Evolutionary conservation across 306 rosid genomes (phyloP), one percentile per base, ranked within the genome.

Genomic region (Carpinus fangiana): DNA sequence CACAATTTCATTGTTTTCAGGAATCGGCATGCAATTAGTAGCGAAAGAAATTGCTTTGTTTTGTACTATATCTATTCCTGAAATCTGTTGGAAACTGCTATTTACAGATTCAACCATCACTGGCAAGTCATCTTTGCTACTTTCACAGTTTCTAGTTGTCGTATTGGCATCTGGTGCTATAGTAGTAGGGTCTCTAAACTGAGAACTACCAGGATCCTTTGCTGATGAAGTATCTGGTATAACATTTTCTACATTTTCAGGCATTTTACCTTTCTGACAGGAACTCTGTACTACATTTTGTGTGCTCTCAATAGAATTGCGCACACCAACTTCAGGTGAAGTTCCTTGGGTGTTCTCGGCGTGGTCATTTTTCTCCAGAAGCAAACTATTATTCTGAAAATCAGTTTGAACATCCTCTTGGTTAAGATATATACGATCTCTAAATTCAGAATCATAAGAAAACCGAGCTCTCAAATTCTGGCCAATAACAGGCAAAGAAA

Each of bases 401-500:
- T 84, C 82, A 12, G 74, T 52, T 66, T 61, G 86, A 73, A 77
- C 66, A 66, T 53, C 73, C 60, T 72, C 87, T 76, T 78, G 80
- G 76, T 70, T 68, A 62, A 60, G 80, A 76, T 7, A 75, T 65
- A 64, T 69, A 76, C 50, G 72, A 64, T 89, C 92, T 55, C 80
- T 72, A 78, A 83, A 80, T 17, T 85, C 88, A 70, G 85, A 87
- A 72, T 87, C 92, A 82, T 61, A 64, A 78, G 89, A 91, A 77
- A 95, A 78, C 73, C 91, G 86, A 72, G 97, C 91, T 89, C 97
- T 85, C 73, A 95, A 84, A 85, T 88, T 91, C 83, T 80, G 91
- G 81, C 98, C 98, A 84, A 91, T 85, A 72, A 95, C 84, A 78
- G 99, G 98, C 77, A 93, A 73, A 36, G 94, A 91, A 77, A 92